Evolutionary conservation across 306 rosid species (phyloP).

Genomic region (Vigna hirtella): DNA sequence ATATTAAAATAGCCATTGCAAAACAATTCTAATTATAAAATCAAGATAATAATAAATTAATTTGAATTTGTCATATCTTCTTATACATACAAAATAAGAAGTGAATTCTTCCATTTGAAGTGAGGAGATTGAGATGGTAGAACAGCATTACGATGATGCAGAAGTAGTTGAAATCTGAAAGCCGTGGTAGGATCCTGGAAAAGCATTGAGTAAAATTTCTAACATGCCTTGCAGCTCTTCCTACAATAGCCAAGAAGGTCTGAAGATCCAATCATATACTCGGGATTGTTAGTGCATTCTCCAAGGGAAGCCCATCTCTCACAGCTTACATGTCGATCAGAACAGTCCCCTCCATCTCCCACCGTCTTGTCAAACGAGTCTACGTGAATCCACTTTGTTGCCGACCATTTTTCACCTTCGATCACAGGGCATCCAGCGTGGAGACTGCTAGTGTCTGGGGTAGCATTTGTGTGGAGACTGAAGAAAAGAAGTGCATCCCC

Average conservation of each 20-base stretch:
- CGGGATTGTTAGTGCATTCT: conserved; percentile 85
- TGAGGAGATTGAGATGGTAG: neutral
- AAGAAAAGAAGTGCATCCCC: conserved; percentile 99
- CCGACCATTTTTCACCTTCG: conserved; percentile 99
- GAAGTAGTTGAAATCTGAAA: conserved; percentile 38
- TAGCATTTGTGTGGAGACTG: conserved; percentile 79
- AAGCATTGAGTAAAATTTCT: conserved; percentile 43
- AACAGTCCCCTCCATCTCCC: conserved; percentile 64
- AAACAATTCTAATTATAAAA: neutral
- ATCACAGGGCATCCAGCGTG: conserved; percentile 96
- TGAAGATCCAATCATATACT: conserved; percentile 87
- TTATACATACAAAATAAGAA: conserved; percentile 13
- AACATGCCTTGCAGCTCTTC: conserved; percentile 88
- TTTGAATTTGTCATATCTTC: neutral
- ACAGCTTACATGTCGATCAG: conserved; percentile 77
- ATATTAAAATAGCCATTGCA: neutral
- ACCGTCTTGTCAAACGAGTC: conserved; percentile 78
- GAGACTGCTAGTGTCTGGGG: conserved; percentile 84
- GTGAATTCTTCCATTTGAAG: neutral
- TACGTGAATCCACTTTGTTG: conserved; percentile 97
- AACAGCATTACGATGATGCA: conserved; percentile 15
- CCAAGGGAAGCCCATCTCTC: conserved; percentile 97
- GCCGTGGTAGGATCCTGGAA: conserved; percentile 24
- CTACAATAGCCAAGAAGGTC: conserved; percentile 93
- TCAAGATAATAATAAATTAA: neutral